Conservation (phyloP, 75 land plant genomes). For the Pinus taeda region DNA sequence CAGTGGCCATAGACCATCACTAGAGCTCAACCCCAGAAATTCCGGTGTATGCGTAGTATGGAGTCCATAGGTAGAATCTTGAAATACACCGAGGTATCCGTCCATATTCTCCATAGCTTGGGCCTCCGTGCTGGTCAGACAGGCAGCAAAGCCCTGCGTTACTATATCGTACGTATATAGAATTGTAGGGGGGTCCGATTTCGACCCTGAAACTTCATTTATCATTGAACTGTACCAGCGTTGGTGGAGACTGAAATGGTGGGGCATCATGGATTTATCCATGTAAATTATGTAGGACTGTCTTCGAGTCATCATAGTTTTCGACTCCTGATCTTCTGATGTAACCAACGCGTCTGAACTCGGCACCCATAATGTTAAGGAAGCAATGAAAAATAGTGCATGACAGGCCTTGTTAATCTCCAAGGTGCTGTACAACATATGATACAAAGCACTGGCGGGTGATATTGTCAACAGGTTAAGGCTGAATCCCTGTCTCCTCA, state of each 20-base stretch:
- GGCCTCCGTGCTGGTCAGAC: conserved; percentile 38
- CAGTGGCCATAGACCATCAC: neutral
- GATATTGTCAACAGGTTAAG: no score
- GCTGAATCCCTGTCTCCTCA: no score
- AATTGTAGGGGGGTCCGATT: conserved; percentile 13
- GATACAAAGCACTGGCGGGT: no score
- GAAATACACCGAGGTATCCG: conserved; percentile 49
- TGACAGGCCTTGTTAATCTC: no score
- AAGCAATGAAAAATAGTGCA: no score
- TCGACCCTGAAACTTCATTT: conserved; percentile 10
- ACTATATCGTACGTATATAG: conserved; percentile 58
- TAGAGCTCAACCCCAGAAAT: conserved; percentile 48
- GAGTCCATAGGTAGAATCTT: conserved; percentile 35
- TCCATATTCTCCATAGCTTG: conserved; percentile 27
- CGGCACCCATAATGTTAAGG: no score
- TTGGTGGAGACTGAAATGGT: conserved; percentile 29
- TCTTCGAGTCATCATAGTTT: neutral
- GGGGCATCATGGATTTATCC: conserved; percentile 26
- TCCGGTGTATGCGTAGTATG: conserved; percentile 60
- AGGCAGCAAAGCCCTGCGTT: conserved; percentile 72
- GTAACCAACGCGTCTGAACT: no score
- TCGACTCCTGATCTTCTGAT: no score
- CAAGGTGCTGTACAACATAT: no score
- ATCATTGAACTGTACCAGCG: conserved; percentile 62
- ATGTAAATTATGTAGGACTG: conserved; percentile 29